A percentile compares a stretch with the other conserved stretches of the same genome.
phyloP scores from a whole-genome alignment of 352 stramenopile genomes.

The Phytophthora foliorum region DNA sequence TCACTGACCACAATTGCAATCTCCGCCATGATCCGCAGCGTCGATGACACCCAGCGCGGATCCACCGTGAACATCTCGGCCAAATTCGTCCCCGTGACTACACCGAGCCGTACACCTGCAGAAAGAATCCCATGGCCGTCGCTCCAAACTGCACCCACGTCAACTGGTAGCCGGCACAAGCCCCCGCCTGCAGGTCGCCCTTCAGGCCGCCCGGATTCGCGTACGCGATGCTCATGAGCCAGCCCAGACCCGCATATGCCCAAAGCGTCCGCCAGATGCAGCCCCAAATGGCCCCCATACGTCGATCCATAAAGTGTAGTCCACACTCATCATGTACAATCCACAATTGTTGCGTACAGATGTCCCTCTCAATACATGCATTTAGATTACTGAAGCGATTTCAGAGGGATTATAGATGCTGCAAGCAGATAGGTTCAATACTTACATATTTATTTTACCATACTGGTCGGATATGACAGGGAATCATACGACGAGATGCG shows the following conservation, averaged over 20 bases:
- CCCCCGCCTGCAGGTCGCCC: constrained; percentile 94
- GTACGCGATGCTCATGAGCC: constrained; percentile 96
- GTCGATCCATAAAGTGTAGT: too few relatives aligned
- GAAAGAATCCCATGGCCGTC: constrained; percentile 93
- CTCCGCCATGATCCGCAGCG: constrained; percentile 94
- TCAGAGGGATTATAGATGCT: too few relatives aligned
- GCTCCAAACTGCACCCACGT: constrained; percentile 94
- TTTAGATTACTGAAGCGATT: too few relatives aligned
- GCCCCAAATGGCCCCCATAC: too few relatives aligned
- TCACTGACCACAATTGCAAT: constrained; percentile 94
- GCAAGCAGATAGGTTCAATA: too few relatives aligned
- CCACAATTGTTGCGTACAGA: too few relatives aligned
- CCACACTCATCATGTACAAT: too few relatives aligned
- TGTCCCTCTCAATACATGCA: too few relatives aligned
- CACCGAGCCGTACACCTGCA: constrained; percentile 94
- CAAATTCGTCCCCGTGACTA: constrained; percentile 93
- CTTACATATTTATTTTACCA: too few relatives aligned
- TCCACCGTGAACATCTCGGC: constrained; percentile 89
- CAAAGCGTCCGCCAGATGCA: constrained; percentile 80
- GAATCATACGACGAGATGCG: too few relatives aligned
- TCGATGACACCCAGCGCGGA: constrained; percentile 73
- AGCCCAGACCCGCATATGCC: constrained; percentile 85
- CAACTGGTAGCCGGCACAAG: constrained; percentile 91
- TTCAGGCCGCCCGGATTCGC: constrained; percentile 97
- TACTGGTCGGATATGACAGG: too few relatives aligned